Evolutionary conservation across 2,329 filamentous ascomycete species (phyloP), one percentile per base, ranked within the genome.

Genomic region (Venturia asperata): DNA sequence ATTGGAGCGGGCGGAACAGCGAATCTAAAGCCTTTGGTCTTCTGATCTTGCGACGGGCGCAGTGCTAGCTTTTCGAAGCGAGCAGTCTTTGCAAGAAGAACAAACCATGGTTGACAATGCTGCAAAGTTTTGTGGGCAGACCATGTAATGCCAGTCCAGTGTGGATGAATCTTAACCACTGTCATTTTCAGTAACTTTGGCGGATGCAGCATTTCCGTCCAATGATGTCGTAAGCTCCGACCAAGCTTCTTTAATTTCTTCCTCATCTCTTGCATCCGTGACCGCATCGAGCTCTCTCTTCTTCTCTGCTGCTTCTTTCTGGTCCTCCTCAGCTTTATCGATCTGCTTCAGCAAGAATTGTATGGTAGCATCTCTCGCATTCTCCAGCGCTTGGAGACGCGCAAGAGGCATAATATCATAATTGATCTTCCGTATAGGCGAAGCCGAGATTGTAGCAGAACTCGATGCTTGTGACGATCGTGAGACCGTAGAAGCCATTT

Each of bases 351-450:
- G 70, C 52, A 84, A 74, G 66, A 81, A 83, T 1, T 76, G 73
- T 66, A 83, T 77, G 0, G 80, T 83, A 9, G 79, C 79, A 72
- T 84, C 82, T 60, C 81, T 74, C 24, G 81, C 82, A 68, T 79
- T 82, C 60, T 81, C 79, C 37, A 81, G 69, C 58, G 73, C 75
- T 62, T 69, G 71, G 55, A 82, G 68, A 2, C 74, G 72, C 49
- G 77, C 75, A 43, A 80, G 65, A 1, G 72, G 68, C 77, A 81
- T 77, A 21, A 63, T 68, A 5, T 68, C 69, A 69, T 83, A 84
- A 19, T 80, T 74, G 34, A 55, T 30, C 19, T 37, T 37, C 24
- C 45, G 21, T 21, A 27, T 27, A 10, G 61, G 64, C 37, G 64
- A 61, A 17, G 64, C 34, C 15, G 30, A 55, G 7, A 37, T 1